phyloP scores from a whole-genome alignment of 139 green algal species.

The Coelastrella sp. region DNA sequence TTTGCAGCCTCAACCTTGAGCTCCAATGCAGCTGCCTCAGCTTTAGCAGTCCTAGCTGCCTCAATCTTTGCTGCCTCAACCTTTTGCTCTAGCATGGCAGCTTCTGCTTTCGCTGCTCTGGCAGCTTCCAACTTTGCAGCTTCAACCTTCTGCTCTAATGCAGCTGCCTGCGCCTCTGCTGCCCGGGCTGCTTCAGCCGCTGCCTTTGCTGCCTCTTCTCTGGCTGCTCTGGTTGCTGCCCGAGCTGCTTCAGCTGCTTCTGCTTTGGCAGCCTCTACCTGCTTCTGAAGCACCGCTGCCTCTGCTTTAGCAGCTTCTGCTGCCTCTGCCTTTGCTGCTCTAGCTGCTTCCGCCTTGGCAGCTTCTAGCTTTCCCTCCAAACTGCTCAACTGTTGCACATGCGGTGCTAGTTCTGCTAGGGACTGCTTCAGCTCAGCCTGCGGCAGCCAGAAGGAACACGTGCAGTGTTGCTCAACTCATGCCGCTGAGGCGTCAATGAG shows the following conservation, averaged over 20 bases:
- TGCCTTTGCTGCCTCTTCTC: not conserved
- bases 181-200: not conserved
- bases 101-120: too few relatives aligned
- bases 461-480: too few relatives aligned
- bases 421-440: conserved; percentile 4
- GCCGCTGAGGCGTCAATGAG: too few relatives aligned
- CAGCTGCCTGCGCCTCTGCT: not conserved
- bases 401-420: not conserved
- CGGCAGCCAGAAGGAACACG: not conserved
- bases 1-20: not conserved
- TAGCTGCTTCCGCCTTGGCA: not conserved
- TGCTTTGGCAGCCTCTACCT: not conserved
- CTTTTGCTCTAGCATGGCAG: too few relatives aligned
- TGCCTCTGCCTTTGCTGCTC: not conserved
- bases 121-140: too few relatives aligned
- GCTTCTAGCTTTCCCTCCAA: too few relatives aligned
- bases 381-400: too few relatives aligned
- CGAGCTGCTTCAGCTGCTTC: not conserved
- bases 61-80: too few relatives aligned
- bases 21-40: not conserved
- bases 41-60: too few relatives aligned
- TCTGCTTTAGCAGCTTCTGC: not conserved
- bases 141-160: not conserved
- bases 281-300: not conserved
- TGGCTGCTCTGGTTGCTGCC: not conserved